Base-by-base conservation (phyloP, 805 yeast species). In the Millerozyma miso region DNA sequence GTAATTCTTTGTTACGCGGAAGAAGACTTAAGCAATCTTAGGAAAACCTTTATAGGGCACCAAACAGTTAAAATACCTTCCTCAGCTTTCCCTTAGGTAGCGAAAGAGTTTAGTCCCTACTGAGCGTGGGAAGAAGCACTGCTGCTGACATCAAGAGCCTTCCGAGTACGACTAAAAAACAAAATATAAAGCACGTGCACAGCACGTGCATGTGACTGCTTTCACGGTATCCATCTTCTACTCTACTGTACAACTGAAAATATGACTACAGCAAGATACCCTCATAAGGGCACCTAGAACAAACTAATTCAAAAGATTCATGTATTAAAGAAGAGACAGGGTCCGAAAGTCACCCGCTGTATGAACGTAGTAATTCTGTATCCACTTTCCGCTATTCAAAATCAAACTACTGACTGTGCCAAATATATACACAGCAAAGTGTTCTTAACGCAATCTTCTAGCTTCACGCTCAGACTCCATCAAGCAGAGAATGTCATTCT, bases 381-480 rank as follows among this genome's bases (percentile, higher is more conserved):
- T 14, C 3, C 15, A 33, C 15, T 16, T 16, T 3, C 18, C 4
- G 15, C 14, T 3, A 14, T 33, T 3, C 4, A 33, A 3, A 33
- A 4, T 16, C 10, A 3, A 15, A 33, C 18, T 14, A 33, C 18
- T 14, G 15, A 33, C 15, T n/a, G 35, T 4, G 35, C 15, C 10
- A 4, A 3, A 33, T n/a, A 33, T 33, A 33, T n/a, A 10, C 15
- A 38, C 36, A 37, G 18, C 29, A 18, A 33, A 33, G 37, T n/a
- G 29, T 41, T 20, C 46, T 76, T 82, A 82, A 82, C 91, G 87
- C 74, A 85, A 77, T 79, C 89, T 81, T 79, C 89, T 82, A 67
- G 97, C 97, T 80, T 89, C 97, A 82, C 97, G 90, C 81, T 89
- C 97, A 62, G 97, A 89, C 80, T 89, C 97, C 96, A 89, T 90